Conservation (phyloP, 2,329 filamentous ascomycete species). For the Monosporascus ibericus region DNA sequence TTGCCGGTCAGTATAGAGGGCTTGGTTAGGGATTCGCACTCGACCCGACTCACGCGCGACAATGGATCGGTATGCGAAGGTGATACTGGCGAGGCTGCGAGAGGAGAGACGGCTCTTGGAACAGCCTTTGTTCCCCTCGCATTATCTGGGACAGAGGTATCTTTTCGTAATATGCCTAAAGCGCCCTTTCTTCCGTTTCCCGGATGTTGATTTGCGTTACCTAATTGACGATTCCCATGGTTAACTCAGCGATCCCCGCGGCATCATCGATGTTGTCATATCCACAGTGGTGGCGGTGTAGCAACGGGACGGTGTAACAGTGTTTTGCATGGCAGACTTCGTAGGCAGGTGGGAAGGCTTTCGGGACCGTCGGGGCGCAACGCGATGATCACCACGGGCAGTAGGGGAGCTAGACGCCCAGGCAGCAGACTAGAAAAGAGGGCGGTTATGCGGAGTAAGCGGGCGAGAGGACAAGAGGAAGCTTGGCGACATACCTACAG, state of each 20-base stretch:
- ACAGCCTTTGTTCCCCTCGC: constrained; percentile 17
- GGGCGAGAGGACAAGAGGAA: background rate
- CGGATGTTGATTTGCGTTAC: background rate
- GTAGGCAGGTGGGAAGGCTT: too few species aligned
- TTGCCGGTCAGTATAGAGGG: constrained; percentile 4
- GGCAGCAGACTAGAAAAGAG: background rate
- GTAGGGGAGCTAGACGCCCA: background rate
- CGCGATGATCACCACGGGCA: background rate
- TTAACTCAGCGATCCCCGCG: background rate
- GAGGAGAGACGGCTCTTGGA: constrained; percentile 12
- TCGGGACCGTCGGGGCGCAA: background rate
- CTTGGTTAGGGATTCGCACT: constrained; percentile 3
- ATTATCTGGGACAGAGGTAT: constrained; percentile 17
- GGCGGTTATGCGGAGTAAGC: background rate
- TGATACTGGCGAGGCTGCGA: constrained; percentile 24
- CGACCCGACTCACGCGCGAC: constrained; percentile 52
- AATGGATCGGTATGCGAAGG: constrained; percentile 52
- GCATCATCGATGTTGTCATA: too few species aligned
- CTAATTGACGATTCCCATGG: background rate
- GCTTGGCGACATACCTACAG: background rate
- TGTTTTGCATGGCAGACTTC: too few species aligned
- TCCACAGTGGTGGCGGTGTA: too few species aligned
- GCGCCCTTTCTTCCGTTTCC: constrained; percentile 13
- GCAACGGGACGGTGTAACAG: too few species aligned
- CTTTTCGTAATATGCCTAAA: constrained; percentile 18